Percentiles rank a stretch among this genome's conserved stretches.
phyloP scores from a whole-genome alignment of 768 basidiomycete species.

The Leccinellum rugosiceps region DNA sequence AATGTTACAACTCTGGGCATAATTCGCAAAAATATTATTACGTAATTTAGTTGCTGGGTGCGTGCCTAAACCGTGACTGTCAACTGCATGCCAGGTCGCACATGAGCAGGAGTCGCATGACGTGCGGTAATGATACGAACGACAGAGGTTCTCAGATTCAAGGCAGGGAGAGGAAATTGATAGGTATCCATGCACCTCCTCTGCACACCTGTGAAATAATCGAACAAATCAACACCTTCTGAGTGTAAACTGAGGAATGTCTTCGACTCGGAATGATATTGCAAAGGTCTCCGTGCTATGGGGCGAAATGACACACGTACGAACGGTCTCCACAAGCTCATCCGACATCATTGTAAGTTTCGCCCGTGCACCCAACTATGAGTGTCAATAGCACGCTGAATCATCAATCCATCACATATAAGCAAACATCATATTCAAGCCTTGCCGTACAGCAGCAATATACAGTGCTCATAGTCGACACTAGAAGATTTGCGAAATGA shows the following conservation, averaged over 20 bases:
- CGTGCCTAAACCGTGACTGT: no score
- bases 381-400: not conserved
- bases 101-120: not conserved
- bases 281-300: not conserved
- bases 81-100: no score
- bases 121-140: not conserved
- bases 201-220: not conserved
- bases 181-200: not conserved
- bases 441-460: conserved; percentile 15
- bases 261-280: not conserved
- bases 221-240: not conserved
- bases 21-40: no score
- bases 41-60: no score
- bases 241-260: not conserved
- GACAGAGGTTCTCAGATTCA: not conserved
- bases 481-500: conserved; percentile 3
- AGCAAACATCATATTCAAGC: not conserved
- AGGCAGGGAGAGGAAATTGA: not conserved
- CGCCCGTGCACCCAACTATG: not conserved
- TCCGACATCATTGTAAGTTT: not conserved
- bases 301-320: not conserved
- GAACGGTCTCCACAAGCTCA: not conserved
- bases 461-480: conserved; percentile 4
- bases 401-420: not conserved
- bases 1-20: conserved; percentile 25